A percentile compares a stretch with the other conserved stretches of the same genome.
These are phyloP conservation scores for Talaromyces atroroseus DNA, from an alignment of 2,329 filamentous ascomycete genomes.

Conservation along the genomic window DNA sequence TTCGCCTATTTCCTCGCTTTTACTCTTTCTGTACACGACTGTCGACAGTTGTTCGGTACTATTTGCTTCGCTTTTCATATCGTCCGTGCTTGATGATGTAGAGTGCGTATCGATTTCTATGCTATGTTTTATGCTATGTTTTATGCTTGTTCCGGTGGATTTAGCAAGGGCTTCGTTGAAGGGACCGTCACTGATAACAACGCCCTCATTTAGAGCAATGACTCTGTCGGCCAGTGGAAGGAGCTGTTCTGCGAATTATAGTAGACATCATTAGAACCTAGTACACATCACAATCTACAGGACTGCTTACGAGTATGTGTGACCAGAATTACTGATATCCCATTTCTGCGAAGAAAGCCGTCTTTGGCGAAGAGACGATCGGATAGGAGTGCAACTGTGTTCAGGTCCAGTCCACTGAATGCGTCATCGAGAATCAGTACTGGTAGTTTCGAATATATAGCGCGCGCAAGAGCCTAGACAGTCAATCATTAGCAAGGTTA, in stretches of 20 bases:
- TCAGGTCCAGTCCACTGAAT: constrained; percentile 11
- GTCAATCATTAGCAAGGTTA: background rate
- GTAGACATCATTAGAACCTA: background rate
- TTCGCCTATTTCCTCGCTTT: background rate
- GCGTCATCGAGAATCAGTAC: constrained; percentile 9
- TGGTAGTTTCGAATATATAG: constrained; percentile 40
- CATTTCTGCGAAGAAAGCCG: background rate
- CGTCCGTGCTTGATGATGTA: background rate
- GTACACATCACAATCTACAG: too few relatives aligned
- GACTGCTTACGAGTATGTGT: constrained; percentile 1
- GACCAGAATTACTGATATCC: background rate
- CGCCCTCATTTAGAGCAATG: constrained; percentile 20
- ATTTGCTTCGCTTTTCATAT: background rate
- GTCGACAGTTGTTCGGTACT: background rate
- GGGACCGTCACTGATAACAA: background rate
- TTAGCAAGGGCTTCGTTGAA: background rate
- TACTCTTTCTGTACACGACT: background rate
- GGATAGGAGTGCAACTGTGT: background rate
- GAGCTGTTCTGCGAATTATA: background rate
- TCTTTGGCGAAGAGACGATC: background rate
- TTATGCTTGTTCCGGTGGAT: too few relatives aligned
- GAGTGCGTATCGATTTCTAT: background rate
- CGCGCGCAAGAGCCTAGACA: constrained; percentile 34
- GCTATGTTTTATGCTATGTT: too few relatives aligned
- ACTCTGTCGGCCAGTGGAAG: constrained; percentile 37